phyloP scores from a whole-genome alignment of 2,329 filamentous ascomycete species.

The Alternaria alternata region DNA sequence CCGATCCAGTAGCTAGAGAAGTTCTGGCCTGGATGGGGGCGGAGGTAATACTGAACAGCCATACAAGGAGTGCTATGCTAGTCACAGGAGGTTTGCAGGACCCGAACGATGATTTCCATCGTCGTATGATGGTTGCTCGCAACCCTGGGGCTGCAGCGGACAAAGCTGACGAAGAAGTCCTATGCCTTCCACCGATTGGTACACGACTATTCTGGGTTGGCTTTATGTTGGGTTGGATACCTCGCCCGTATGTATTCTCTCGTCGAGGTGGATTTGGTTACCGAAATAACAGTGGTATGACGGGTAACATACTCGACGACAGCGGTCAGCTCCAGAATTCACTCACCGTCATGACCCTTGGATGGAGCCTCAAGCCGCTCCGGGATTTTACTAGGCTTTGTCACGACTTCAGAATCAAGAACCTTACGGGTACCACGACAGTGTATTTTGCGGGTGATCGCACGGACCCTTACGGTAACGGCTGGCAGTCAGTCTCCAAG shows the following conservation, averaged over 20 bases:
- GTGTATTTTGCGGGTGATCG: constrained; percentile 37
- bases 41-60: constrained; percentile 33
- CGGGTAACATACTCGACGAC: constrained; percentile 13
- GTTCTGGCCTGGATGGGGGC: constrained; percentile 38
- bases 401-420: constrained; percentile 30
- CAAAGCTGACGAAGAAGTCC: constrained; percentile 14
- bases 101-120: constrained; percentile 6
- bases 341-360: constrained; percentile 34
- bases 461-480: constrained; percentile 14
- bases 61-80: constrained; percentile 34
- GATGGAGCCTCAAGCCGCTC: constrained; percentile 38
- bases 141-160: not conserved
- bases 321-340: constrained; percentile 24
- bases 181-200: constrained; percentile 30
- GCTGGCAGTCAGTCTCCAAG: constrained; percentile 37
- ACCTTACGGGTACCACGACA: constrained; percentile 33
- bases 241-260: constrained; percentile 38
- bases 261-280: constrained; percentile 17
- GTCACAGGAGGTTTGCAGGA: constrained; percentile 25
- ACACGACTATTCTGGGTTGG: constrained; percentile 42
- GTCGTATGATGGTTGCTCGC: constrained; percentile 2
- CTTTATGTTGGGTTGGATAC: constrained; percentile 3
- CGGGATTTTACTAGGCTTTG: constrained; percentile 34
- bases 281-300: not conserved
- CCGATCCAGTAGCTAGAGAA: constrained; percentile 35